A percentile compares a stretch with the other conserved stretches of the same genome.
phyloP scores from a whole-genome alignment of 192 early-diverging fungal species.

The Ambispora gerdemannii region DNA sequence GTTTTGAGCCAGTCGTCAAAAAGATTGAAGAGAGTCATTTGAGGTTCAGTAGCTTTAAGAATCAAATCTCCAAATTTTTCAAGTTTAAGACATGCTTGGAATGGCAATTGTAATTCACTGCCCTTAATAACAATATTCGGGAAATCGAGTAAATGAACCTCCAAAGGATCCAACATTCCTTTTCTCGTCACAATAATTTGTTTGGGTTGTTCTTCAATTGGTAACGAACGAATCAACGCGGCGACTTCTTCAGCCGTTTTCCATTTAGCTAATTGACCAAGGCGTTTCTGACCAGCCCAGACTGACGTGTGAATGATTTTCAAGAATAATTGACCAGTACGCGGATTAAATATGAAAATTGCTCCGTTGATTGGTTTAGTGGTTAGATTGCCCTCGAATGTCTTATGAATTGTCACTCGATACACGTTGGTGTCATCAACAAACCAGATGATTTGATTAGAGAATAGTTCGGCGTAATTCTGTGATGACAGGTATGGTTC shows the following conservation, averaged over 20 bases:
- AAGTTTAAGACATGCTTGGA: conserved; percentile 96
- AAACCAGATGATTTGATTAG: conserved; percentile 99
- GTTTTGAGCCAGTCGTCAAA: conserved; percentile 98
- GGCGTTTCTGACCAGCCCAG: conserved; percentile 98
- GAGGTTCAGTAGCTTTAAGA: conserved; percentile 95
- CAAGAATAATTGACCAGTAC: conserved; percentile 97
- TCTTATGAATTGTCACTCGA: conserved; percentile 99
- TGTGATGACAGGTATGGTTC: conserved; percentile 96
- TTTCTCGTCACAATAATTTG: conserved; percentile 99
- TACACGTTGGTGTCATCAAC: conserved; percentile 99
- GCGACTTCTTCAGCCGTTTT: conserved; percentile 99
- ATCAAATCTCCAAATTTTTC: conserved; percentile 99
- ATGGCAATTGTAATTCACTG: conserved; percentile 94
- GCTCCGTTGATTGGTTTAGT: conserved; percentile 99
- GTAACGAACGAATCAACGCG: conserved; percentile 95
- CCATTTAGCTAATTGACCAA: conserved; percentile 99
- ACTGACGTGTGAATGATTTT: conserved; percentile 99
- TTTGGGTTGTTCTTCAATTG: conserved; percentile 99
- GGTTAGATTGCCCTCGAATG: conserved; percentile 97
- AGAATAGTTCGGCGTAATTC: conserved; percentile 95
- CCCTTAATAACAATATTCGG: conserved; percentile 99
- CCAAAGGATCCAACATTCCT: conserved; percentile 99
- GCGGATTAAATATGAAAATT: conserved; percentile 98
- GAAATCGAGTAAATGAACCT: conserved; percentile 95
- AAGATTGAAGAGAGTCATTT: conserved; percentile 82